phyloP scores from a whole-genome alignment of 148 eudicot genomes.

The Cornus suecica region DNA sequence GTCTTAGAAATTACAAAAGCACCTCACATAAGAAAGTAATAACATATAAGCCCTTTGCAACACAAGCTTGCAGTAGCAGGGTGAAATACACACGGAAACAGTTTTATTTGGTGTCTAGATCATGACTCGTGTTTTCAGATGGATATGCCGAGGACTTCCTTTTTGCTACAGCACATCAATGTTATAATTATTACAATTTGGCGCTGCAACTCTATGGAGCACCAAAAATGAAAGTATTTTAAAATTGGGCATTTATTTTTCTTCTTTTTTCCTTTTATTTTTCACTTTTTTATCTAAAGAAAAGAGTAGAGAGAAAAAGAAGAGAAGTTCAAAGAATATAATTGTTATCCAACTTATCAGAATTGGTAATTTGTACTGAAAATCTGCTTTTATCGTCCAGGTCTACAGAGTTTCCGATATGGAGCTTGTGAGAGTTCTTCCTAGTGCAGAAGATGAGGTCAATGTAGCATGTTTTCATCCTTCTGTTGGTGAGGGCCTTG shows the following conservation, averaged over 20 bases:
- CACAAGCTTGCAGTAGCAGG: too few relatives aligned
- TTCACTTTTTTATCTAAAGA: too few relatives aligned
- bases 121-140: background rate
- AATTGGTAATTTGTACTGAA: background rate
- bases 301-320: too few relatives aligned
- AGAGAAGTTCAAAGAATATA: too few relatives aligned
- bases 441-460: slow-evolving; percentile 98
- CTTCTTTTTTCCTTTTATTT: too few relatives aligned
- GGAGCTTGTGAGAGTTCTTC: slow-evolving; percentile 98
- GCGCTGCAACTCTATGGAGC: background rate
- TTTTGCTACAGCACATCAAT: background rate
- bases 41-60: too few relatives aligned
- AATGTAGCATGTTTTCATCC: slow-evolving; percentile 99
- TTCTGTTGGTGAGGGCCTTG: slow-evolving; percentile 84
- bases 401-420: slow-evolving; percentile 92
- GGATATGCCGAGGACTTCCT: background rate
- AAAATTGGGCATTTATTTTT: too few relatives aligned
- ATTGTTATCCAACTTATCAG: too few relatives aligned
- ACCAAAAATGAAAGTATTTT: too few relatives aligned
- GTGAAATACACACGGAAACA: too few relatives aligned
- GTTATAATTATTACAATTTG: background rate
- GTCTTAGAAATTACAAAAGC: too few relatives aligned
- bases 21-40: too few relatives aligned
- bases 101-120: background rate
- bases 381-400: slow-evolving; percentile 33